Conservation (phyloP, 495 filamentous ascomycete species). For the Xylaria castorea region DNA sequence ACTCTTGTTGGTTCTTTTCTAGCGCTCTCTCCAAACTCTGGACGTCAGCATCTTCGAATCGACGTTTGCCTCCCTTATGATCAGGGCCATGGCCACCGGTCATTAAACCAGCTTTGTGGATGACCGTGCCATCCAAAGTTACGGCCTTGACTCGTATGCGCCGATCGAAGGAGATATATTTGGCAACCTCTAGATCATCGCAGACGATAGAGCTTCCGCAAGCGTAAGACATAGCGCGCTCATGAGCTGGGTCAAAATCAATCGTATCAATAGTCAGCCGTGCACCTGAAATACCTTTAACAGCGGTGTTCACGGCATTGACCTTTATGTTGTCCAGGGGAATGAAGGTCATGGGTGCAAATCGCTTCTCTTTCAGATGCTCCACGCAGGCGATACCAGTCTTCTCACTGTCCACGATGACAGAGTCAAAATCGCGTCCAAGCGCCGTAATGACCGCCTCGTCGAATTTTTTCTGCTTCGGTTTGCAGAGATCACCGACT, state of each 20-base stretch:
- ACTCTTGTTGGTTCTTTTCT: constrained; percentile 74
- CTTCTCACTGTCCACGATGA: constrained; percentile 97
- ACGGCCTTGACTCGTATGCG: constrained; percentile 92
- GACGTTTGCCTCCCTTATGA: constrained; percentile 74
- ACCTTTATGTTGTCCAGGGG: constrained; percentile 97
- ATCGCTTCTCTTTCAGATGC: constrained; percentile 87
- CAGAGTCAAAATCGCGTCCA: constrained; percentile 89
- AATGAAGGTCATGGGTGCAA: constrained; percentile 87
- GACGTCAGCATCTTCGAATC: constrained; percentile 89
- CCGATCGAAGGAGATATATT: constrained; percentile 85
- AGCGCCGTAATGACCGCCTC: constrained; percentile 91
- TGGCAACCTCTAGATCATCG: constrained; percentile 83
- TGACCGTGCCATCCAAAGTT: constrained; percentile 88
- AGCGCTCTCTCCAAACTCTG: constrained; percentile 72
- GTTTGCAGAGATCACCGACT: constrained; percentile 90
- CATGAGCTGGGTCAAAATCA: constrained; percentile 84
- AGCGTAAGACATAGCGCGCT: constrained; percentile 91
- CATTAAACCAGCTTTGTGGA: constrained; percentile 97
- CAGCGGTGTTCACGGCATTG: constrained; percentile 81
- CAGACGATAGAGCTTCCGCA: constrained; percentile 97
- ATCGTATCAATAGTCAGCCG: constrained; percentile 95
- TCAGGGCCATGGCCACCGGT: constrained; percentile 84
- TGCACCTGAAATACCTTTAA: constrained; percentile 86
- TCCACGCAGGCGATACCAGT: constrained; percentile 93
- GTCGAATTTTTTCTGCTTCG: constrained; percentile 94